Base-by-base conservation (phyloP, 805 yeast genomes). In the Cyberlindnera saturnus region DNA sequence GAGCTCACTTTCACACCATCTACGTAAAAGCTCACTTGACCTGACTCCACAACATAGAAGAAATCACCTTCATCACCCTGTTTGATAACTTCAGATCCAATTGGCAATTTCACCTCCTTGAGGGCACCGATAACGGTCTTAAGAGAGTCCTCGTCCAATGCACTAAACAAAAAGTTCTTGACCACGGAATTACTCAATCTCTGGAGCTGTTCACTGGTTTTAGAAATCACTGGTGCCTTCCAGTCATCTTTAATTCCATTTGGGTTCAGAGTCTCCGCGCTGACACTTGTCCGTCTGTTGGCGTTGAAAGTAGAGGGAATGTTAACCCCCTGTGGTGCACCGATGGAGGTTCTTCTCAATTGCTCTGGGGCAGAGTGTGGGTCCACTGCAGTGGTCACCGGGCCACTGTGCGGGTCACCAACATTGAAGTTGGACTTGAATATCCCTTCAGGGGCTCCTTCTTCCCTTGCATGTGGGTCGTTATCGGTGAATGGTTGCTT, bases 51-150 rank as follows among this genome's bases (percentile, higher is more conserved):
- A 34, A 90, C 80, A 64, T 89, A 90, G 61, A 91, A 87, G 63
- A 69, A 90, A 66, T 91, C 96, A 52, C 97, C 97, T 59, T 86
- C 96, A 57, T 86, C 96, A 41, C 97, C 97, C 65, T 91, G 96
- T 50, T 67, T 76, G 59, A 90, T 89, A 47, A 91, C 81, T 50
- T 77, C 81, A 6, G 78, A 66, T 43, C 79, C 84, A 42, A 75
- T 70, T 3, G 73, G 58, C 34, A 80, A 77, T 40, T 68, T 64
- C 54, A 85, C 84, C 60, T 85, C 93, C 53, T 82, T 80, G 50
- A 93, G 73, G n/a, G 97, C 95, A 53, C 78, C 76, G 38, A 93
- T 77, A 16, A 93, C 90, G 6, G 91, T 79, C 46, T 74, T 75
- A 55, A 86, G 72, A 3, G 95, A 75, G 49, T 79, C 89, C 41